Percentiles rank a stretch among this genome's conserved stretches.
phyloP scores from a whole-genome alignment of 208 protist species.

The Phytomonas sp. region DNA sequence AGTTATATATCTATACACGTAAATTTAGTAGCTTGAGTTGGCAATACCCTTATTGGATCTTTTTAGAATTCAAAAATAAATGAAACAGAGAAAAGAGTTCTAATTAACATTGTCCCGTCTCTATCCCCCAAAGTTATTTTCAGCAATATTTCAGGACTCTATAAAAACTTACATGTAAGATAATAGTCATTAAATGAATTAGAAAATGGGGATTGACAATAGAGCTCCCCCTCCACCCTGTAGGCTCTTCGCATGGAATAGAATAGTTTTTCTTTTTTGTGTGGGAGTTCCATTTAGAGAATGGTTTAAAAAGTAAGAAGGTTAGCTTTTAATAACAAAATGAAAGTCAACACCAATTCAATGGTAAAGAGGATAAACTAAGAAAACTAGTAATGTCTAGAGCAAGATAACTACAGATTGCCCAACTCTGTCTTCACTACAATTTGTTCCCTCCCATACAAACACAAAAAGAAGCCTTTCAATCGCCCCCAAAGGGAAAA shows the following conservation, averaged over 20 bases:
- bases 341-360: not conserved
- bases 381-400: not conserved
- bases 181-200: not conserved
- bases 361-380: not conserved
- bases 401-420: not conserved
- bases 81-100: not conserved
- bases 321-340: not conserved
- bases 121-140: not conserved
- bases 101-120: not conserved
- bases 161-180: not conserved
- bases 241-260: not conserved
- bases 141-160: not conserved
- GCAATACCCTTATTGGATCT: not conserved
- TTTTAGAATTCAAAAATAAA: not conserved
- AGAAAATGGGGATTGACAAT: not conserved
- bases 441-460: too few relatives aligned
- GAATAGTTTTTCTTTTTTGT: not conserved
- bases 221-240: not conserved
- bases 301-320: not conserved
- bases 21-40: not conserved
- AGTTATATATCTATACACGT: not conserved
- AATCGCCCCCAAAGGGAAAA: not conserved
- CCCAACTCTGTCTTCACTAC: not conserved
- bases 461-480: not conserved
- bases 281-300: not conserved